These are phyloP conservation scores for Phellinidium pouzarii DNA, from an alignment of 1,284 basidiomycete species.

Conservation along the genomic window DNA sequence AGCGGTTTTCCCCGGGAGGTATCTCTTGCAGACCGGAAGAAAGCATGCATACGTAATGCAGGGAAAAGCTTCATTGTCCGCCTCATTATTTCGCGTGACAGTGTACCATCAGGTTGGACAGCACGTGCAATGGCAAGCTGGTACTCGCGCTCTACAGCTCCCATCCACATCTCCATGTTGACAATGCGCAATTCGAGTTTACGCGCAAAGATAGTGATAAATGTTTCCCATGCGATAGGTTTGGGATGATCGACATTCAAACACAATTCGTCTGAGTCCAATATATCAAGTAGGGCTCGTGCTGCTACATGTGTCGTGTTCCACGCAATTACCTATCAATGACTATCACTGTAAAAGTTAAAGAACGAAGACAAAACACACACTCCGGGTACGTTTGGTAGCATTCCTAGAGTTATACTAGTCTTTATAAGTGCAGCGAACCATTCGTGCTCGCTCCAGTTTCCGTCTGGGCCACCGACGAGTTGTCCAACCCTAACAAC, in stretches of 20 bases:
- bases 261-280: not conserved
- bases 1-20: not conserved
- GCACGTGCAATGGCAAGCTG: not conserved
- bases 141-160: not conserved
- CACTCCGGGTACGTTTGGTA: slow-evolving; percentile 22
- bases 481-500: slow-evolving; percentile 19
- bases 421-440: slow-evolving; percentile 18
- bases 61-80: not conserved
- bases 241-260: slow-evolving; percentile 27
- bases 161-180: slow-evolving; percentile 8
- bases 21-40: slow-evolving; percentile 6
- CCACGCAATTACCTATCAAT: not conserved
- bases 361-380: slow-evolving; percentile 5
- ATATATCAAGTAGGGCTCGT: slow-evolving; percentile 23
- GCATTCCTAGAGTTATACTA: slow-evolving; percentile 7
- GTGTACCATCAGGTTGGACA: not conserved
- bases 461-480: slow-evolving; percentile 8
- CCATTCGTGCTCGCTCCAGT: slow-evolving; percentile 18
- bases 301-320: slow-evolving; percentile 17
- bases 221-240: slow-evolving; percentile 1
- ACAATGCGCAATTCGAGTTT: slow-evolving; percentile 8
- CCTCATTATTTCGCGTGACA: not conserved
- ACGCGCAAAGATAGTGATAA: slow-evolving; percentile 6
- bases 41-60: slow-evolving; percentile 13
- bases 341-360: not conserved